phyloP scores from a whole-genome alignment of 2,329 filamentous ascomycete species.

The Aspergillus uvarum region DNA sequence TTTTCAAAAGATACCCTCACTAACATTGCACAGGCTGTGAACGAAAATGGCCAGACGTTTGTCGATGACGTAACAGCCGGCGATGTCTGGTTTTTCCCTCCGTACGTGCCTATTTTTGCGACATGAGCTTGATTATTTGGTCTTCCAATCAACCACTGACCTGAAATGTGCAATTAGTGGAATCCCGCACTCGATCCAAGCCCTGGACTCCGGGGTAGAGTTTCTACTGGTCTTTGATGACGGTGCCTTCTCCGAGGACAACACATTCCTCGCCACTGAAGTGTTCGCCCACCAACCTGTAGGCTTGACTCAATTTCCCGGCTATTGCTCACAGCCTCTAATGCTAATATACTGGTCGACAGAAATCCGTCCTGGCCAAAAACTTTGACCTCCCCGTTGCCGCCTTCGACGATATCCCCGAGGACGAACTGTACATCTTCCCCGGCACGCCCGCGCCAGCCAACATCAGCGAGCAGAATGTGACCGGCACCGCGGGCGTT shows the following conservation, averaged over 20 bases:
- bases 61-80: constrained; percentile 74
- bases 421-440: constrained; percentile 74
- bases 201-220: constrained; percentile 65
- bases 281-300: constrained; percentile 51
- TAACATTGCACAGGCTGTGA: constrained; percentile 29
- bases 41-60: constrained; percentile 68
- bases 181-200: constrained; percentile 75
- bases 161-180: constrained; percentile 42
- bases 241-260: constrained; percentile 64
- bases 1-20: too few species aligned
- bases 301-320: background rate
- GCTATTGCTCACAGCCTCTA: too few species aligned
- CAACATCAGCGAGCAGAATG: constrained; percentile 64
- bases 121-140: background rate
- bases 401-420: constrained; percentile 62
- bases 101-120: constrained; percentile 29
- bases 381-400: constrained; percentile 52
- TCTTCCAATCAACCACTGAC: background rate
- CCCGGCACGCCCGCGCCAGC: constrained; percentile 63
- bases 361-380: constrained; percentile 55
- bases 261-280: constrained; percentile 71
- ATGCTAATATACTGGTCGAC: too few species aligned
- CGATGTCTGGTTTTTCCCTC: constrained; percentile 79
- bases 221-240: constrained; percentile 65
- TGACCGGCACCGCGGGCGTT: constrained; percentile 60